These are phyloP conservation scores for Candida ulmi DNA, from an alignment of 805 yeast genomes.

Conservation along the genomic window DNA sequence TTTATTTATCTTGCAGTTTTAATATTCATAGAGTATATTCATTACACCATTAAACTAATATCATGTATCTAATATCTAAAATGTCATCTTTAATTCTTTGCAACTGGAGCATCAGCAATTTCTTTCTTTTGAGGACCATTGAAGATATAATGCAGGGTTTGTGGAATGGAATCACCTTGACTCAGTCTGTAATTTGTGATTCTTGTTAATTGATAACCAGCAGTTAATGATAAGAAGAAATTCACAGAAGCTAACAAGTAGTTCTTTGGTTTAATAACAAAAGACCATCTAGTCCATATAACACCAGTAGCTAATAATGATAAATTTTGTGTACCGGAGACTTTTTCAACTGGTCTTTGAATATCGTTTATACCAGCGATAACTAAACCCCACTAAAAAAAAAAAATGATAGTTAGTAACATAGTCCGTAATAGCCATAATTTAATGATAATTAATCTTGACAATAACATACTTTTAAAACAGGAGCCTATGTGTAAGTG, in stretches of 20 bases:
- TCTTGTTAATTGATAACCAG: constrained; percentile 77
- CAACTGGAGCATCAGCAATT: no score
- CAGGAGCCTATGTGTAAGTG: constrained; percentile 39
- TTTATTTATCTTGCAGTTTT: no score
- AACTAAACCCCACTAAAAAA: constrained; percentile 68
- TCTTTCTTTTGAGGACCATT: constrained; percentile 31
- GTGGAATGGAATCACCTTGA: constrained; percentile 56
- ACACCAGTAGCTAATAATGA: constrained; percentile 84
- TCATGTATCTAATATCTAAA: no score
- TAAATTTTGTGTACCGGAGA: constrained; percentile 76
- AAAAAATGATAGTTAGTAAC: no score
- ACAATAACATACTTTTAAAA: constrained; percentile 35
- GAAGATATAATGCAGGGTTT: constrained; percentile 53
- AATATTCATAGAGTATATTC: no score
- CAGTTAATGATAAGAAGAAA: constrained; percentile 87
- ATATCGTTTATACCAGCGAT: constrained; percentile 87
- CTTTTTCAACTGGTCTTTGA: constrained; percentile 84
- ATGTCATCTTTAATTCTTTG: no score
- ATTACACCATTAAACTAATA: no score
- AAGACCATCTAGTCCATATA: constrained; percentile 98
- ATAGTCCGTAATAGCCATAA: no score
- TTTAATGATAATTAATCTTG: no score
- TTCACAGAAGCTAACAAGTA: constrained; percentile 85
- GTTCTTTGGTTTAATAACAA: constrained; percentile 87
- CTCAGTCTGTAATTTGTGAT: constrained; percentile 59